A percentile compares a stretch with the other conserved stretches of the same genome.
These are phyloP conservation scores for Saccharomycopsis capsularis DNA, from an alignment of 805 yeast species.

Conservation along the genomic window DNA sequence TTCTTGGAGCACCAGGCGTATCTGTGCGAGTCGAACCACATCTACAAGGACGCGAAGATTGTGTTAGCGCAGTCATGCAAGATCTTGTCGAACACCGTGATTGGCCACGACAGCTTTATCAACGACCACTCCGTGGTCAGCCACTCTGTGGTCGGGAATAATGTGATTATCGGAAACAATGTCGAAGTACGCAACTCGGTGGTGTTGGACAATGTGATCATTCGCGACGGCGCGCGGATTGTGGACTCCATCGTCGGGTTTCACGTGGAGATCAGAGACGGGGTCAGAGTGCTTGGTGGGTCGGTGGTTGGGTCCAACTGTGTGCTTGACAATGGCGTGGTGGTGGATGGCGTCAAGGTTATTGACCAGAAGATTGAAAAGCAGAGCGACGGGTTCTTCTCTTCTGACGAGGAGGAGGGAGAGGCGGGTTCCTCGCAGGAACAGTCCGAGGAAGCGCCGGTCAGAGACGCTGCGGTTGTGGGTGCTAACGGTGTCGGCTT, in stretches of 20 bases:
- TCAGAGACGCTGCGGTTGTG: conserved; percentile 24
- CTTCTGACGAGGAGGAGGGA: conserved; percentile 13
- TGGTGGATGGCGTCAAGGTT: conserved; percentile 46
- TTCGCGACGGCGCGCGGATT: conserved; percentile 58
- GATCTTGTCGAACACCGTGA: conserved; percentile 71
- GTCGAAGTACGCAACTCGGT: conserved; percentile 68
- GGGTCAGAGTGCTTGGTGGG: conserved; percentile 55
- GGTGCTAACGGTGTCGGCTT: conserved; percentile 33
- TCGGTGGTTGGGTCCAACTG: conserved; percentile 76
- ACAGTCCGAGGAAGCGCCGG: background rate
- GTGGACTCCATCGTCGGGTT: conserved; percentile 67
- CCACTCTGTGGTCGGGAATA: conserved; percentile 77
- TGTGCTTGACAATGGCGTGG: conserved; percentile 47
- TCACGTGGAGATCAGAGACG: conserved; percentile 46
- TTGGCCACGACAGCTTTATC: conserved; percentile 69
- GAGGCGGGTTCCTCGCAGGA: conserved; percentile 10
- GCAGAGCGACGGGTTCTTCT: background rate
- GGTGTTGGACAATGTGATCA: conserved; percentile 76
- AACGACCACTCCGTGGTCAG: conserved; percentile 66
- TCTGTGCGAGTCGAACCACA: conserved; percentile 73
- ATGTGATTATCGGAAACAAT: conserved; percentile 76
- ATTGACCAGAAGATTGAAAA: conserved; percentile 29
- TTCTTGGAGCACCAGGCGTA: conserved; percentile 65
- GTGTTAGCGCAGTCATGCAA: conserved; percentile 89
- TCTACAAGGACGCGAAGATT: conserved; percentile 85